Evolutionary conservation across 2,329 filamentous ascomycete genomes (phyloP).

Genomic region (Pochonia chlamydosporia): DNA sequence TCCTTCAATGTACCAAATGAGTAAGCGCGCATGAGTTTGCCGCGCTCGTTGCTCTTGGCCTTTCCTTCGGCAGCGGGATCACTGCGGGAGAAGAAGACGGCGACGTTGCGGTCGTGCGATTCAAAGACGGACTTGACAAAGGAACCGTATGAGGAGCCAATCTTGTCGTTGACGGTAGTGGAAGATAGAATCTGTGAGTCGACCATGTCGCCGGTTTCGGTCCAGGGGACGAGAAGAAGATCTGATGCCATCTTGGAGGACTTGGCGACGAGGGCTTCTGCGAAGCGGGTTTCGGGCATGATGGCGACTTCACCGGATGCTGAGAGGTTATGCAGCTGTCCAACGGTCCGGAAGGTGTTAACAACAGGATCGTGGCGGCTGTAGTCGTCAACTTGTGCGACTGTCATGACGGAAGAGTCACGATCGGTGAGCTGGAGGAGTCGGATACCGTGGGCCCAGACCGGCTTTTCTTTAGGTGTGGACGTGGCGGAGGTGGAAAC

Average conservation of each 20-base stretch:
- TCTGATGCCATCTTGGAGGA: constrained; percentile 66
- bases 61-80: constrained; percentile 34
- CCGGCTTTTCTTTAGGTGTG: constrained; percentile 5
- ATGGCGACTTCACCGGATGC: constrained; percentile 78
- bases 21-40: constrained; percentile 41
- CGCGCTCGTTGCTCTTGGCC: constrained; percentile 22
- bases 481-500: background rate
- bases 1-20: constrained; percentile 52
- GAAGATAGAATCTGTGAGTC: constrained; percentile 41
- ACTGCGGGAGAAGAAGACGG: constrained; percentile 71
- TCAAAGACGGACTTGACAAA: constrained; percentile 68
- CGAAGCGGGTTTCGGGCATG: constrained; percentile 70
- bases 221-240: constrained; percentile 84
- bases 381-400: constrained; percentile 73
- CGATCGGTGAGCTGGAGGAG: constrained; percentile 85
- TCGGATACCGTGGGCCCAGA: constrained; percentile 78
- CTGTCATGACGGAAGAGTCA: constrained; percentile 92
- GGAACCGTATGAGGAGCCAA: constrained; percentile 52
- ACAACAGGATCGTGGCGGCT: constrained; percentile 74
- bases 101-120: constrained; percentile 61
- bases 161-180: constrained; percentile 27
- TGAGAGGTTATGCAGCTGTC: constrained; percentile 74
- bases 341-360: constrained; percentile 86
- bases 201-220: constrained; percentile 68
- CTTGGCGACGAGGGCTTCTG: constrained; percentile 67